These are phyloP conservation scores for Trypanosoma rangeli DNA, from an alignment of 208 protist species.

Conservation along the genomic window DNA sequence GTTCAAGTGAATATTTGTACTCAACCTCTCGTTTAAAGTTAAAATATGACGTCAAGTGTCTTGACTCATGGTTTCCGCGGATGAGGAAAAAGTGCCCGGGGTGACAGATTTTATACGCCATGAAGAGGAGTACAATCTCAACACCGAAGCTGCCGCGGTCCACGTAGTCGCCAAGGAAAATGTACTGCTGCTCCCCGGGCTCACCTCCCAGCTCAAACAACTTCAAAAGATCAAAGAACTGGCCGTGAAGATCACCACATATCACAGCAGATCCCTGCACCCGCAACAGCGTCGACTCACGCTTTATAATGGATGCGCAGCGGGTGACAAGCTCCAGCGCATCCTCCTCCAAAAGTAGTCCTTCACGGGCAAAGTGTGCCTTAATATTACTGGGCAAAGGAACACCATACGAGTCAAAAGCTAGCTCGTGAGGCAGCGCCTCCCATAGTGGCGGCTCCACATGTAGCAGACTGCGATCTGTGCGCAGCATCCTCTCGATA, in stretches of 20 bases:
- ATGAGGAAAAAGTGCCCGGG: slow-evolving; percentile 92
- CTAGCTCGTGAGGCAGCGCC: slow-evolving; percentile 37
- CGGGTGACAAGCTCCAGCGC: slow-evolving; percentile 71
- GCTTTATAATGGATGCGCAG: slow-evolving; percentile 69
- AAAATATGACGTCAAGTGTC: slow-evolving; percentile 97
- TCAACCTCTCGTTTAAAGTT: slow-evolving; percentile 95
- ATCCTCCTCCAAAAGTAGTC: slow-evolving; percentile 70
- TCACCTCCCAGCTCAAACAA: slow-evolving; percentile 93
- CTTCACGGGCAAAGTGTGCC: slow-evolving; percentile 77
- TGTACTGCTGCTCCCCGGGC: slow-evolving; percentile 81
- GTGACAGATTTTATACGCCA: slow-evolving; percentile 94
- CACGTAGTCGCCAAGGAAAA: slow-evolving; percentile 92
- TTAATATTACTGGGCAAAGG: slow-evolving; percentile 57
- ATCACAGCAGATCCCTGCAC: slow-evolving; percentile 80
- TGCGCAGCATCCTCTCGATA: slow-evolving; percentile 58
- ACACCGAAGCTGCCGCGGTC: slow-evolving; percentile 91
- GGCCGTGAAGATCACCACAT: slow-evolving; percentile 96
- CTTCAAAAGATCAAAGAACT: slow-evolving; percentile 97
- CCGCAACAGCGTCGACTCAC: slow-evolving; percentile 70
- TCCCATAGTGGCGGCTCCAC: slow-evolving; percentile 74
- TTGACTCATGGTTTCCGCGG: slow-evolving; percentile 98
- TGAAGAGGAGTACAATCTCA: slow-evolving; percentile 93
- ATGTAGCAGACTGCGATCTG: slow-evolving; percentile 44
- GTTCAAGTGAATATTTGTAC: slow-evolving; percentile 87
- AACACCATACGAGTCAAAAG: slow-evolving; percentile 60